Base-by-base conservation (phyloP, 2,329 filamentous ascomycete species). In the Aspergillus niger region DNA sequence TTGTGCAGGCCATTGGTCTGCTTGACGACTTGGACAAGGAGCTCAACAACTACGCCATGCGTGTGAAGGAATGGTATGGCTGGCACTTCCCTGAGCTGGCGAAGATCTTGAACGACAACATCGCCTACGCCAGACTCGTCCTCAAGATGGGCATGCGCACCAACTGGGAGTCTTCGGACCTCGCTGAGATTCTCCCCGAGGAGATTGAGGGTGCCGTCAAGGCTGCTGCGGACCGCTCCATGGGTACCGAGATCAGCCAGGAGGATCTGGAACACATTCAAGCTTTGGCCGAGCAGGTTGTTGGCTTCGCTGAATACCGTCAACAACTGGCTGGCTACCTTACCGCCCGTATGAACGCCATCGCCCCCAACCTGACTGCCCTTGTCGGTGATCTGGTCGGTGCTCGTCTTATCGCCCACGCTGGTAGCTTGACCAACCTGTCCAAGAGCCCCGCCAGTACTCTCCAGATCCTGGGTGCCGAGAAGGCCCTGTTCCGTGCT, bases 71-170 rank as follows among this genome's bases (percentile, higher is more conserved):
- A 80, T 99, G 95, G 95, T 99, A 99, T 76, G 95, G 95, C 72
- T 99, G 95, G 95, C 95, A 98, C 80, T 99, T 98, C 83, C 95
- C 95, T 43, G 95, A 99, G 82, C 88, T 99, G 85, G 93, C 91
- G 74, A 94, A 93, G 81, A 97, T 98, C 74, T 85, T 97, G 69
- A 96, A 96, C 78, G 95, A 99, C 84, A 99, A 99, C 80, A 82
- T 97, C 64, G 93, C 93, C 66, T 99, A 97, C 76, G 89, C 93
- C 62, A 89, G 89, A 68, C 89, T 99, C 60, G 92, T 99, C 60
- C 81, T 97, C 54, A 86, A 89, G 66, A 91, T 96, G 82, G 95
- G 95, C 69, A 91, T 96, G 85, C 90, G 95, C 67, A 87, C 89
- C 67, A 92, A 92, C 74, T 90, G 90, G 63, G 83, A 87, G 65